Evolutionary conservation across 306 rosid genomes (phyloP), one percentile per base, ranked within the genome.

Genomic region (Begonia loranthoides): DNA sequence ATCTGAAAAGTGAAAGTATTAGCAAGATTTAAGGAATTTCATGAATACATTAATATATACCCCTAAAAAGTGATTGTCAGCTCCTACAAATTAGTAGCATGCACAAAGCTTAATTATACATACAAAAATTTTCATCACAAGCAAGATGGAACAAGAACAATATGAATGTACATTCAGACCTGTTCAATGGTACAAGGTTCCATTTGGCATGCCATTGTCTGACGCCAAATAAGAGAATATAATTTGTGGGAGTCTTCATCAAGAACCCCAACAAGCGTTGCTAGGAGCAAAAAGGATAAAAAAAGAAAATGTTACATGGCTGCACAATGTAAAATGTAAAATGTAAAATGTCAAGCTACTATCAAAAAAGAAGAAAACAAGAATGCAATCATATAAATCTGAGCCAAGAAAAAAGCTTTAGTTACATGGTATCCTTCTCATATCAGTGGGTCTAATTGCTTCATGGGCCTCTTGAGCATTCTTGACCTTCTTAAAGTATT

Each of bases 381-480:
- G 62, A 44, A 13, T 10, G 17, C 10, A 49, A 10, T 51, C 56
- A 72, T 34, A n/a, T 11, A 12, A 58, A 66, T 15, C 15, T 28
- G 8, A 41, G 61, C 49, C 21, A 12, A 24, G 52, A 38, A 57
- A 45, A 58, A 55, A 45, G 15, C 50, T 22, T 15, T 58, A 38
- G 40, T 79, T 85, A 86, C 99, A 90, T 78, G 99, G 99, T 39
- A 72, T 60, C 68, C 73, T 73, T 60, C 58, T 61, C 60, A 90
- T 78, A 74, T 90, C 92, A 15, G 99, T 86, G 11, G 99, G 93
- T 68, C 99, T 86, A 65, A 90, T 90, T 40, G 95, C 99, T 76
- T 90, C 99, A 69, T 90, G 95, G 66, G 95, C 99, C 79, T 90
- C 99, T 71, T 90, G 96, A 57, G 99, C 95, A 78, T 86, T 90